Evolutionary conservation across 768 basidiomycete genomes (phyloP), one percentile per base, ranked within the genome.

Genomic region (Mycena filopes): DNA sequence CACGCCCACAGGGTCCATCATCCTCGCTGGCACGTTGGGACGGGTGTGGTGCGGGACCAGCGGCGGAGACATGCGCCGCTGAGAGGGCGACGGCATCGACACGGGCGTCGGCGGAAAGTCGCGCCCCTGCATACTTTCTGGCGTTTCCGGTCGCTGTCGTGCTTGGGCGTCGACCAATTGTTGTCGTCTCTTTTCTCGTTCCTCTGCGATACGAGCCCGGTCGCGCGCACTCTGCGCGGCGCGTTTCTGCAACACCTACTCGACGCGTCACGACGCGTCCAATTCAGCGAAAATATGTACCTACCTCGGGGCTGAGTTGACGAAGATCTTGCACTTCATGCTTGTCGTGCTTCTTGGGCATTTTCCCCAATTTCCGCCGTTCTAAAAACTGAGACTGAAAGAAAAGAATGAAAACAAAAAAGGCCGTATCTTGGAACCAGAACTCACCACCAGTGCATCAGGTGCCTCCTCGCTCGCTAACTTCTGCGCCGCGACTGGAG

Each of bases 181-280:
- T 20, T 20, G 16, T 15, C 62, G 49, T 71, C 28, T 65, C 71
- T 69, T 79, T 73, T 36, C 36, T 36, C 36, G 36, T 36, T 67
- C 75, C 75, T 60, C 72, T 62, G 65, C 70, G 47, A 53, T 70
- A 11, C 76, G 74, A 25, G 74, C 78, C 68, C 78, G 80, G 69
- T 79, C 79, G 53, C 79, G 71, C 23, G 77, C 76, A 63, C 78
- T 79, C 67, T 81, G 80, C 54, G 77, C 78, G 28, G 78, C 78
- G 51, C 78, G 70, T 41, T 72, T 70, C 15, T 70, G 72, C 62
- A 76, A 67, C 31, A 63, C 60, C 60, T 64, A 38, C 26, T 55
- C 69, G 54, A 73, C 75, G 47, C 69, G 46, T 76, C 74, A 64
- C n/a, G 5, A 59, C 36, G 26, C 45, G 25, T 42, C 29, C 21